Conservation (phyloP, 768 basidiomycete genomes). For the Pleurotus djamor region DNA sequence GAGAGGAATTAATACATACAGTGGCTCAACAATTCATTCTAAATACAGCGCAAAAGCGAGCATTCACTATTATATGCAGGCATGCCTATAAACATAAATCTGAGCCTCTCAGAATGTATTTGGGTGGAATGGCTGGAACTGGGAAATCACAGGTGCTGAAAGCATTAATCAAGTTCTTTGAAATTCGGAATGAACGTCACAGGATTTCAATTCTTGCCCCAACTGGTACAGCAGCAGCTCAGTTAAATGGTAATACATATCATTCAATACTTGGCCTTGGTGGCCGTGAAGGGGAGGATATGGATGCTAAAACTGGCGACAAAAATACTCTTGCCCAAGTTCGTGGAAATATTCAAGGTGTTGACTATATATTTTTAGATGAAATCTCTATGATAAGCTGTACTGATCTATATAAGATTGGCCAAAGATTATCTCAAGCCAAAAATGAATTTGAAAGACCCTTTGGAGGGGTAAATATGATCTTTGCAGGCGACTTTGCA, state of each 20-base stretch:
- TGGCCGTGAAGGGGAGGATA: not conserved
- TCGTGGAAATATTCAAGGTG: conserved; percentile 8
- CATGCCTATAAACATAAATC: conserved; percentile 11
- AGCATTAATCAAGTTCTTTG: conserved; percentile 12
- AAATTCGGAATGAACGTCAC: conserved; percentile 10
- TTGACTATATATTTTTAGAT: conserved; percentile 31
- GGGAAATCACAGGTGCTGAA: conserved; percentile 16
- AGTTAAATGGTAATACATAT: conserved; percentile 18
- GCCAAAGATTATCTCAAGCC: too few species aligned
- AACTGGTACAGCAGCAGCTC: conserved; percentile 20
- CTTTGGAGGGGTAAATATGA: conserved; percentile 27
- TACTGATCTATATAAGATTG: conserved; percentile 16
- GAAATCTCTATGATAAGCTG: conserved; percentile 34
- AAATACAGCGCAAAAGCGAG: conserved; percentile 20
- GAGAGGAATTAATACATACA: not conserved
- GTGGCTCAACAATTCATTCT: not conserved
- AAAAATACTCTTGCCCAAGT: not conserved
- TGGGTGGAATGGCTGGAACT: conserved; percentile 17
- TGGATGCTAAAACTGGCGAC: not conserved
- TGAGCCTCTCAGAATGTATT: conserved; percentile 11
- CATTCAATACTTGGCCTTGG: conserved; percentile 15
- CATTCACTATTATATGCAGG: conserved; percentile 18
- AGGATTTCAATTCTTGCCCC: conserved; percentile 17
- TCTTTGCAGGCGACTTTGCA: conserved; percentile 30
- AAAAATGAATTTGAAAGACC: conserved; percentile 7